Base-by-base conservation (phyloP, 2,329 filamentous ascomycete species). In the Emmonsiellopsis sp. region DNA sequence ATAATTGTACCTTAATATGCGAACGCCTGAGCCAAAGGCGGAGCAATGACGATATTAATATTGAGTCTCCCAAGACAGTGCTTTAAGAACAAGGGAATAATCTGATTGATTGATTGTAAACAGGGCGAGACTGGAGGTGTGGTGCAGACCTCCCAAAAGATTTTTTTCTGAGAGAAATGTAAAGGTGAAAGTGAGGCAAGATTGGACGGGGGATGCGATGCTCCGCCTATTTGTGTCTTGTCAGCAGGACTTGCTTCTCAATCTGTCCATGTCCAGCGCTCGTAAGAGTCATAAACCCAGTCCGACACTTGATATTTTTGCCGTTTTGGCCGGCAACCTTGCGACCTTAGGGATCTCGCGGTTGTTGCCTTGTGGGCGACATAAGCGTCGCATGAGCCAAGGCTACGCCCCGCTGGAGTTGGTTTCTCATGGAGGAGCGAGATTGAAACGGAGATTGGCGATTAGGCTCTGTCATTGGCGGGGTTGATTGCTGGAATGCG, bases 131-230 rank as follows among this genome's bases (percentile, higher is more conserved):
- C 8, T 13, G 10, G 16, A 26, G 13, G 11, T 15, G 15, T 11
- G 41, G 40, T n/a, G n/a, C 40, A 51, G 13, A 43, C 9, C 8
- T 20, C 49, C 26, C 7, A 34, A 32, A 26, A 4, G 15, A 16
- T 15, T 3, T 34, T 15, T 3, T 9, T 13, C 32, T 35, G 11
- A 37, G n/a, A 43, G 32, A 16, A 38, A 31, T 6, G 7, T 8
- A 51, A 53, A 47, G 26, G 38, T 15, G 40, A 54, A 54, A 42
- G 43, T 52, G 50, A 54, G 52, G 55, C 49, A 51, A 46, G 31
- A 10, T 45, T 37, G 32, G 48, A 52, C 9, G 45, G 26, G 43
- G 37, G 11, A 37, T 16, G 34, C 20, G 38, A 8, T 31, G 4
- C 41, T 53, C 42, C 15, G 8, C 10, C 30, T 53, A 43, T 16